Conservation (phyloP, 768 basidiomycete genomes). For the Lactifluus subvellereus region DNA sequence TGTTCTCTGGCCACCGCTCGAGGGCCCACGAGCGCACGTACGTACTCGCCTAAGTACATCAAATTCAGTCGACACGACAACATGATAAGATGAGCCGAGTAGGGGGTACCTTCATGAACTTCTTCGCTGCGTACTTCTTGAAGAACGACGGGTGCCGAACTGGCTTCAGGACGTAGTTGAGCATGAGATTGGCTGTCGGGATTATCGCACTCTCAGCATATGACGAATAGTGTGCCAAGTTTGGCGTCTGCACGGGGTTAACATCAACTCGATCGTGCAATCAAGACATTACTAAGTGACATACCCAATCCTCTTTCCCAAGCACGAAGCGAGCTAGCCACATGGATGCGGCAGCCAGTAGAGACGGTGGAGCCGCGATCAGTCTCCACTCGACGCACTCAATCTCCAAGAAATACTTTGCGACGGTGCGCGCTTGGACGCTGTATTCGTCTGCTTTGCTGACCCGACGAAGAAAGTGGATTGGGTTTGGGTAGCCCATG, state of each 20-base stretch:
- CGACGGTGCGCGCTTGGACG: slow-evolving; percentile 76
- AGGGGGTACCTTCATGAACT: slow-evolving; percentile 69
- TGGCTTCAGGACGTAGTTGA: slow-evolving; percentile 78
- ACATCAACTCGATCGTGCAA: slow-evolving; percentile 16
- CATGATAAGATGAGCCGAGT: neutral
- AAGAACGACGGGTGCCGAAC: slow-evolving; percentile 70
- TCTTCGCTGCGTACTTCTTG: slow-evolving; percentile 85
- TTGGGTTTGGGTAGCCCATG: slow-evolving; percentile 78
- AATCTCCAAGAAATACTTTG: slow-evolving; percentile 89
- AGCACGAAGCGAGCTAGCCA: slow-evolving; percentile 82
- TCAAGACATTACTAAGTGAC: slow-evolving; percentile 27
- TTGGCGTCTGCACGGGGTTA: slow-evolving; percentile 54
- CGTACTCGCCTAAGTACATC: slow-evolving; percentile 56
- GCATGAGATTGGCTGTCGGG: slow-evolving; percentile 78
- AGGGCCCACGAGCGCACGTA: slow-evolving; percentile 85
- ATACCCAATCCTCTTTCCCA: slow-evolving; percentile 82
- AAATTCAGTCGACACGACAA: neutral
- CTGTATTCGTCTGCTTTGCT: slow-evolving; percentile 95
- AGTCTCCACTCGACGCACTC: slow-evolving; percentile 76
- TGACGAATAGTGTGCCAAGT: slow-evolving; percentile 81
- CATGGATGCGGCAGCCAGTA: slow-evolving; percentile 76
- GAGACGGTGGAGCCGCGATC: slow-evolving; percentile 64
- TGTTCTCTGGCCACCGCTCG: slow-evolving; percentile 61
- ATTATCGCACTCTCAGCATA: slow-evolving; percentile 77
- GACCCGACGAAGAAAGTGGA: slow-evolving; percentile 81